Percentiles rank a stretch among this genome's conserved stretches.
Conservation (phyloP, 2,329 filamentous ascomycete genomes). For the Pseudopyricularia javanii region DNA sequence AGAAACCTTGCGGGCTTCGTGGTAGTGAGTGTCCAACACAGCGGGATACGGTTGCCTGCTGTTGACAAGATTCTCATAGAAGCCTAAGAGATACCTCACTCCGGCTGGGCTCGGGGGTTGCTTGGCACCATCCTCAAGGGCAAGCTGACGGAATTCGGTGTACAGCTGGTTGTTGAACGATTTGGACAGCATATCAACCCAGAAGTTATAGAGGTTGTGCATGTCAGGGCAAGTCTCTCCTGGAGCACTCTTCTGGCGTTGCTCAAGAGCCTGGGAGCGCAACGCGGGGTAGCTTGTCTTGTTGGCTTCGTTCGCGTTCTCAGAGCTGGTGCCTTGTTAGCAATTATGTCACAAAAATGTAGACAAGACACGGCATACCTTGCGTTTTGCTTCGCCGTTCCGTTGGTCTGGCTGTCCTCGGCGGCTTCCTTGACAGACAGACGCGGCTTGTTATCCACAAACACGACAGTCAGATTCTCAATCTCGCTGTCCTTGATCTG, state of each 20-base stretch:
- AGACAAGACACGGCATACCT: not conserved
- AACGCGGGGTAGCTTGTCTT: conserved; percentile 20
- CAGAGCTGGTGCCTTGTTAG: conserved; percentile 5
- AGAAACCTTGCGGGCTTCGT: conserved; percentile 12
- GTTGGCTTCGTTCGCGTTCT: conserved; percentile 3
- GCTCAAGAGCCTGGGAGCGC: conserved; percentile 23
- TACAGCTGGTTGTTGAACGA: conserved; percentile 70
- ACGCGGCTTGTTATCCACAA: not conserved
- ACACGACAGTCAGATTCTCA: conserved; percentile 1
- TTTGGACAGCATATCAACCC: conserved; percentile 58
- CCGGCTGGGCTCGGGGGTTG: conserved; percentile 36
- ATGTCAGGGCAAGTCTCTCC: conserved; percentile 40
- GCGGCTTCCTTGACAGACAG: not conserved
- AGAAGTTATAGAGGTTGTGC: conserved; percentile 61
- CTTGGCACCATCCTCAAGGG: conserved; percentile 48
- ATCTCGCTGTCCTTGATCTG: conserved; percentile 14
- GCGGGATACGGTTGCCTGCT: conserved; percentile 12
- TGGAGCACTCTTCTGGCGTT: conserved; percentile 18
- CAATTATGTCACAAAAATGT: not conserved
- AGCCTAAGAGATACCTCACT: conserved; percentile 50
- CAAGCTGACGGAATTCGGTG: conserved; percentile 56
- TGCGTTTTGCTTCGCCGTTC: not conserved
- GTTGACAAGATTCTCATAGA: conserved; percentile 33
- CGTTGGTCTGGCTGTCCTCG: not conserved
- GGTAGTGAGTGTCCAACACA: conserved; percentile 14